phyloP scores from a whole-genome alignment of 2,329 filamentous ascomycete species.

The Ascochyta koolunga region DNA sequence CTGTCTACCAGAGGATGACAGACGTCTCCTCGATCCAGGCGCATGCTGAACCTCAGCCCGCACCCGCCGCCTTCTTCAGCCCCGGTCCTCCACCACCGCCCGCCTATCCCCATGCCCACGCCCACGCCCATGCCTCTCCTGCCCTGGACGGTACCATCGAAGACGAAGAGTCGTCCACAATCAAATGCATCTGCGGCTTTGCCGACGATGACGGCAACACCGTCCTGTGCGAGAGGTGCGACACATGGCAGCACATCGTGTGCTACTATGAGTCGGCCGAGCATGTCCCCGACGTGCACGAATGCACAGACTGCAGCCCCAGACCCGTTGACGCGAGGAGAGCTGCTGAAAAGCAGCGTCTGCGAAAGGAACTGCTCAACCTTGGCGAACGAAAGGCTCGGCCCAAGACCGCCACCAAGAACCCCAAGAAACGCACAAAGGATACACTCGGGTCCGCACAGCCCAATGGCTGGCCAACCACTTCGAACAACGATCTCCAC shows the following conservation, averaged over 20 bases:
- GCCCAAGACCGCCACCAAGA: conserved; percentile 77
- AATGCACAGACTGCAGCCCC: conserved; percentile 87
- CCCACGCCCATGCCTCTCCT: conserved; percentile 46
- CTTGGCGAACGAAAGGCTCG: conserved; percentile 69
- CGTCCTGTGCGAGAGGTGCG: conserved; percentile 93
- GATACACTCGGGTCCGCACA: conserved; percentile 64
- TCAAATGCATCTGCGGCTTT: conserved; percentile 97
- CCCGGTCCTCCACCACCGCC: conserved; percentile 37
- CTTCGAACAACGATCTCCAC: conserved; percentile 63
- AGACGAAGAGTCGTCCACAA: conserved; percentile 86
- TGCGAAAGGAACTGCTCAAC: conserved; percentile 64
- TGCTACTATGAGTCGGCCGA: conserved; percentile 85
- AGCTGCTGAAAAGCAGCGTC: conserved; percentile 74
- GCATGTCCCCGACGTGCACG: conserved; percentile 78
- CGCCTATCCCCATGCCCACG: too few relatives aligned
- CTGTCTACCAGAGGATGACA: conserved; percentile 50
- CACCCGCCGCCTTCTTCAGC: conserved; percentile 43
- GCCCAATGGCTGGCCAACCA: conserved; percentile 68
- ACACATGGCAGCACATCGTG: conserved; percentile 97
- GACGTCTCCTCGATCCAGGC: conserved; percentile 50
- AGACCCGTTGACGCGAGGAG: conserved; percentile 73
- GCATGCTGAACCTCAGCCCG: conserved; percentile 52
- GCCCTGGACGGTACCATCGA: conserved; percentile 50
- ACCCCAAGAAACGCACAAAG: conserved; percentile 86
- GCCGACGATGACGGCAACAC: conserved; percentile 96